Evolutionary conservation across 2,329 filamentous ascomycete species (phyloP).

Genomic region (Podosphaera fusca): DNA sequence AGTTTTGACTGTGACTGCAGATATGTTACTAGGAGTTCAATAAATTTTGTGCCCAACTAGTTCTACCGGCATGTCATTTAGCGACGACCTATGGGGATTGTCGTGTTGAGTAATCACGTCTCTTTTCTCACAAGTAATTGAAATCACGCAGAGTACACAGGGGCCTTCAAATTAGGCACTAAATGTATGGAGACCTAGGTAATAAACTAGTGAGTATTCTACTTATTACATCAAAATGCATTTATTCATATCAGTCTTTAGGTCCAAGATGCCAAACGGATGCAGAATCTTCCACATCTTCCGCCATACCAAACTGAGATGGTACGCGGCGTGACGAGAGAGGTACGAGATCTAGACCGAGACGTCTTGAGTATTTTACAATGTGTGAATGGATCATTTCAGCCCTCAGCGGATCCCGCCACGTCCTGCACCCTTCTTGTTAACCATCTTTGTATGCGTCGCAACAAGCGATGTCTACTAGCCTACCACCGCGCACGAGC

Average conservation of each 20-base stretch:
- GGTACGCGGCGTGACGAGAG: conserved; percentile 65
- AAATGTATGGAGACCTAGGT: conserved; percentile 49
- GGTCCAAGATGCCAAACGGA: conserved; percentile 92
- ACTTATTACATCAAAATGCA: not conserved
- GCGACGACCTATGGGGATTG: no score
- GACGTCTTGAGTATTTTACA: conserved; percentile 61
- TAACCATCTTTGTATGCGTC: conserved; percentile 81
- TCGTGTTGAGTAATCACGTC: no score
- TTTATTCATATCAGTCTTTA: conserved; percentile 17
- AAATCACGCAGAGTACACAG: no score
- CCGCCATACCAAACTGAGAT: conserved; percentile 85
- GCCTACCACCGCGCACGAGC: conserved; percentile 81
- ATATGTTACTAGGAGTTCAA: no score
- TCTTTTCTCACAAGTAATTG: no score
- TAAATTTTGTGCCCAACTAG: no score
- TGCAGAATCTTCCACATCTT: conserved; percentile 62
- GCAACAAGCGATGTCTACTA: conserved; percentile 86
- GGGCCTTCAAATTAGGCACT: no score
- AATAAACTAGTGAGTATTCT: conserved; percentile 35
- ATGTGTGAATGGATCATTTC: conserved; percentile 65
- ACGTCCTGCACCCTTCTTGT: conserved; percentile 76
- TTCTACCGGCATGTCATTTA: no score
- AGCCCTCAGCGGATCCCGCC: conserved; percentile 64
- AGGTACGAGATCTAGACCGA: conserved; percentile 81
- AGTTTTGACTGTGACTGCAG: no score